Evolutionary conservation across 192 early-diverging fungal species (phyloP), one percentile per base, ranked within the genome.

Genomic region (Physocladia obscura): DNA sequence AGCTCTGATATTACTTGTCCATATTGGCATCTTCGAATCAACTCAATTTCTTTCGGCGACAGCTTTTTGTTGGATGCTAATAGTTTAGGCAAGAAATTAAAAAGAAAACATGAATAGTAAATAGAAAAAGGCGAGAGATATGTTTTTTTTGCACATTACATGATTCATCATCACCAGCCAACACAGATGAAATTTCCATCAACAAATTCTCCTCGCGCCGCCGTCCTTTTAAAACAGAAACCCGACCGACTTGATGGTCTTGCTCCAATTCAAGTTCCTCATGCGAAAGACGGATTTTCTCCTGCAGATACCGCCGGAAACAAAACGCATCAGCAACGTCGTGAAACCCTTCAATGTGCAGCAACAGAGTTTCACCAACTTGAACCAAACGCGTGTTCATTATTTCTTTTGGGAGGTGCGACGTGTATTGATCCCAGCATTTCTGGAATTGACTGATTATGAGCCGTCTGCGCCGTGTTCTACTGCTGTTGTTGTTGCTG

Each of bases 341-440:
- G 29, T 68, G 57, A 48, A 81, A 77, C 13, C 74, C 74, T 26
- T 61, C 19, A 2, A 78, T 73, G 8, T 34, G 55, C 27, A 81
- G 17, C n/a, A n/a, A n/a, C 26, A 81, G 36, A 1, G 35, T 34
- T 55, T 81, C 79, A 2, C 79, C 79, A 38, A 70, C 52, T 47
- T 75, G 70, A 17, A 81, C 68, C 30, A 77, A 64, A 3, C 71
- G 48, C 1, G 48, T 50, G 48, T 69, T 57, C 32, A 76, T 19
- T 3, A 62, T 54, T 40, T 70, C 68, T 49, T 29, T 49, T 11
- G 69, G 59, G 29, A 81, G 54, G 40, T 81, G 76, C 27, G 67
- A 57, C 4, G 49, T 40, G 52, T 69, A 81, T 62, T 70, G 70
- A 15, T 73, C 68, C 79, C 79, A 81, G 47, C 79, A 81, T 51